phyloP scores from a whole-genome alignment of 2,329 filamentous ascomycete species.

The Alternaria arborescens region DNA sequence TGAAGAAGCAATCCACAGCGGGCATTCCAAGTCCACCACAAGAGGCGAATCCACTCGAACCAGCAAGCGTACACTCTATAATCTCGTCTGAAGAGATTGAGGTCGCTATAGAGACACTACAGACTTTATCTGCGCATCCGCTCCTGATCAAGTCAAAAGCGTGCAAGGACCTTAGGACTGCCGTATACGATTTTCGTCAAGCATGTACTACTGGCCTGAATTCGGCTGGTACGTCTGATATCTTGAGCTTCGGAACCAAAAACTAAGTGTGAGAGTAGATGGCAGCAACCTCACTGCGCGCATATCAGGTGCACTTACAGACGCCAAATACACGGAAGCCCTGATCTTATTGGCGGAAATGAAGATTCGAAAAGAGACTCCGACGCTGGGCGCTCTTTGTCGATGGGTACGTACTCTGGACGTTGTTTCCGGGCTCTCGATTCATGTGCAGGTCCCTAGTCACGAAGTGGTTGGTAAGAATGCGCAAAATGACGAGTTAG shows the following conservation, averaged over 20 bases:
- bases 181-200: constrained; percentile 74
- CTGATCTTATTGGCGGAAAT: constrained; percentile 73
- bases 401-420: constrained; percentile 77
- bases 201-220: constrained; percentile 73
- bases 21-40: constrained; percentile 40
- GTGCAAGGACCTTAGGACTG: constrained; percentile 71
- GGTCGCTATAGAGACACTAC: constrained; percentile 71
- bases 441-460: constrained; percentile 57
- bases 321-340: constrained; percentile 72
- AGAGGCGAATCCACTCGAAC: constrained; percentile 45
- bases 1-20: constrained; percentile 34
- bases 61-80: constrained; percentile 63
- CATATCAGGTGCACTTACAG: constrained; percentile 71
- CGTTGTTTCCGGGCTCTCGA: constrained; percentile 71
- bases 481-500: constrained; percentile 61
- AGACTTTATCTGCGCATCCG: constrained; percentile 66
- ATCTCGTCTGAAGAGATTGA: constrained; percentile 73
- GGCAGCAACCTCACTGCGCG: constrained; percentile 71
- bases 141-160: constrained; percentile 72
- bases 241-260: background rate
- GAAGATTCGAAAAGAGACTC: constrained; percentile 70
- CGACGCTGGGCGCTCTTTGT: constrained; percentile 73
- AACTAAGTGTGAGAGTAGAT: constrained; percentile 44
- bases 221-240: constrained; percentile 55
- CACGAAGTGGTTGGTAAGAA: constrained; percentile 40